Evolutionary conservation across 2,329 filamentous ascomycete species (phyloP).

Genomic region (Calonectria pauciramosa): DNA sequence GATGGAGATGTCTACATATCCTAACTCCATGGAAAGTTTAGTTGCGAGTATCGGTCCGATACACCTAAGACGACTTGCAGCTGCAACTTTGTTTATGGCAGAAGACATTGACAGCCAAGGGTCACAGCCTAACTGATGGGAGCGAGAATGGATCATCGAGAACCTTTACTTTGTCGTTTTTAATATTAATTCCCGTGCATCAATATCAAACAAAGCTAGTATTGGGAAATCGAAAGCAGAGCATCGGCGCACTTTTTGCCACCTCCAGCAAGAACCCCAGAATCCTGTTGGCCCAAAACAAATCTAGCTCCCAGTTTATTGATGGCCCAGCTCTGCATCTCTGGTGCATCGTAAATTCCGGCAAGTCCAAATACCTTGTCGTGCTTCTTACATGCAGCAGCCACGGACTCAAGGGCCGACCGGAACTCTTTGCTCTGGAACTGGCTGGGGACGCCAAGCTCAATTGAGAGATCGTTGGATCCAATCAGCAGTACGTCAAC

Average conservation of each 20-base stretch:
- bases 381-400: neutral
- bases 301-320: neutral
- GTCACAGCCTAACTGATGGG: no score
- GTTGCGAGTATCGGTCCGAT: neutral
- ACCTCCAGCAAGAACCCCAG: neutral
- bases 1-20: neutral
- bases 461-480: neutral
- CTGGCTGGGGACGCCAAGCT: neutral
- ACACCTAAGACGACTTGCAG: neutral
- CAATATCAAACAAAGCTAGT: no score
- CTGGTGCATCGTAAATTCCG: neutral
- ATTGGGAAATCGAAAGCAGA: neutral
- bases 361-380: neutral
- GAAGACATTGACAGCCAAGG: no score
- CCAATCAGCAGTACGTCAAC: neutral
- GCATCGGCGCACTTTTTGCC: neutral
- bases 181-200: no score
- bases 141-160: no score
- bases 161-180: no score
- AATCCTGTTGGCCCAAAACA: neutral
- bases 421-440: neutral
- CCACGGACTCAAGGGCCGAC: neutral
- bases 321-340: neutral
- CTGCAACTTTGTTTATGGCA: neutral
- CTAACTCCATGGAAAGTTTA: neutral